Evolutionary conservation across 176 grass and related monocot species (phyloP).

Genomic region (Musa schizocarpa): DNA sequence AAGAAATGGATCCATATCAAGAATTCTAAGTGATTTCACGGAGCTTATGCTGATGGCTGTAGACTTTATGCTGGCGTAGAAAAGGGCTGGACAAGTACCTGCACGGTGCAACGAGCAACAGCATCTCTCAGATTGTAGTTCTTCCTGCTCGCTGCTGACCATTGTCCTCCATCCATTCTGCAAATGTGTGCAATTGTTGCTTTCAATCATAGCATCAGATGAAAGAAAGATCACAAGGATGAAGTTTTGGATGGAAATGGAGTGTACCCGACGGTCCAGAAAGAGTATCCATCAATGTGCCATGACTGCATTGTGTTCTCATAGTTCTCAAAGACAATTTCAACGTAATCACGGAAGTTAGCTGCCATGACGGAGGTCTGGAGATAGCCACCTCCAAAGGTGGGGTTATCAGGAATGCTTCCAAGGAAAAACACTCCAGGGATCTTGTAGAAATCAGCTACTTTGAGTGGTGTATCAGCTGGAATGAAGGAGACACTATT

Average conservation of each 20-base stretch:
- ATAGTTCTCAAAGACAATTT: constrained; percentile 13
- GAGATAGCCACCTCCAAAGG: constrained; percentile 3
- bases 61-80: too few relatives aligned
- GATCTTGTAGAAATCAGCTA: constrained; percentile 17
- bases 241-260: neutral
- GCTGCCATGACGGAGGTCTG: constrained; percentile 12
- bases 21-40: too few relatives aligned
- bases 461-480: constrained; percentile 5
- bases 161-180: constrained; percentile 18
- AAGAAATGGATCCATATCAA: too few relatives aligned
- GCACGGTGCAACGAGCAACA: constrained; percentile 5
- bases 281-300: constrained; percentile 12
- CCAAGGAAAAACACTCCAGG: neutral
- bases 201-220: neutral
- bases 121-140: constrained; percentile 15
- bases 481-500: constrained; percentile 11
- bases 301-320: constrained; percentile 12
- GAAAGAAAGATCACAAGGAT: neutral
- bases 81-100: neutral
- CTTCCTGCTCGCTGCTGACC: constrained; percentile 9
- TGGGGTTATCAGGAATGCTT: constrained; percentile 4
- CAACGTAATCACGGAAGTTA: constrained; percentile 6
- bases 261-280: constrained; percentile 3
- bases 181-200: neutral
- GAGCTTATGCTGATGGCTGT: too few relatives aligned